Evolutionary conservation across 768 basidiomycete genomes (phyloP).

Genomic region (Pisolithus orientalis): DNA sequence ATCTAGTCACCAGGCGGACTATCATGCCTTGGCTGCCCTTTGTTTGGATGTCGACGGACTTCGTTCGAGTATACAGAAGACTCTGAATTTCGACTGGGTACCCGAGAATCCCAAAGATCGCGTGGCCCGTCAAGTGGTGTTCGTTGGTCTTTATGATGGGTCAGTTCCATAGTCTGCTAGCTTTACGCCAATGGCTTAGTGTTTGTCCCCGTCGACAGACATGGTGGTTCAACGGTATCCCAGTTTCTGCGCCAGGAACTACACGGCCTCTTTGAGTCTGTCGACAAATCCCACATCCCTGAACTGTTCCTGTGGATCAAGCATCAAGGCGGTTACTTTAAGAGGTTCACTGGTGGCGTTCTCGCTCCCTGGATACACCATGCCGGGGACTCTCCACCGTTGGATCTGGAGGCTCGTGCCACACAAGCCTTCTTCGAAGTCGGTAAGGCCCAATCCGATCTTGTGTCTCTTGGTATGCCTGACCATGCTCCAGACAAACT

Average conservation of each 20-base stretch:
- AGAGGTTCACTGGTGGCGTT: conserved; percentile 77
- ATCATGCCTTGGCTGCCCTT: conserved; percentile 68
- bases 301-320: conserved; percentile 74
- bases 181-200: not conserved
- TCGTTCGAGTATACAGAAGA: conserved; percentile 52
- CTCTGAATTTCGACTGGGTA: conserved; percentile 67
- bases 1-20: conserved; percentile 84
- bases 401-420: conserved; percentile 81
- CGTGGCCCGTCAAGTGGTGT: conserved; percentile 70
- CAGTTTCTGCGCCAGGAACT: conserved; percentile 81
- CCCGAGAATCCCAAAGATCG: conserved; percentile 46
- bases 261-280: conserved; percentile 79
- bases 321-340: conserved; percentile 85
- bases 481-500: conserved; percentile 51
- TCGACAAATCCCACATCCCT: conserved; percentile 62
- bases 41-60: conserved; percentile 75
- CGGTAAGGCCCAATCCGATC: conserved; percentile 15
- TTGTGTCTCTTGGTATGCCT: conserved; percentile 1
- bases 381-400: conserved; percentile 23
- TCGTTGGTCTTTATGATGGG: conserved; percentile 92
- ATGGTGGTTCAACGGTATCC: conserved; percentile 88
- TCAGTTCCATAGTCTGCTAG: conserved; percentile 27
- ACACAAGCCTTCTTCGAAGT: conserved; percentile 87
- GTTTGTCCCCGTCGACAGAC: conserved; percentile 41
- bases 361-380: conserved; percentile 58